These are phyloP conservation scores for Sextonia rubra DNA, from an alignment of 164 flowering plant genomes.

Conservation along the genomic window DNA sequence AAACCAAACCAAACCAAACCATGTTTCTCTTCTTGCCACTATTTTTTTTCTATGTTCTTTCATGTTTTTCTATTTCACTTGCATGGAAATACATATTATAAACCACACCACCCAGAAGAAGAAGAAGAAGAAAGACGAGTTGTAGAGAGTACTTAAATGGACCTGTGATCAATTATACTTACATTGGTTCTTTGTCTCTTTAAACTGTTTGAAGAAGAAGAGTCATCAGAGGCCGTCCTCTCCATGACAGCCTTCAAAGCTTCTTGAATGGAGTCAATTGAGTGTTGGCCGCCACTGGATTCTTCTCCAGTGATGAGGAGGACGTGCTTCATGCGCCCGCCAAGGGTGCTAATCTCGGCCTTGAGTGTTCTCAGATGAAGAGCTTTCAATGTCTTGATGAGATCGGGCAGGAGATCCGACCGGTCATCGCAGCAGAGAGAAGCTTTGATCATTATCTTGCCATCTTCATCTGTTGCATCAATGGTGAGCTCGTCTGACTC, in stretches of 20 bases:
- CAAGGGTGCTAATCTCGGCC: constrained; percentile 91
- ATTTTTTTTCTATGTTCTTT: background rate
- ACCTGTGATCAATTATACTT: constrained; percentile 49
- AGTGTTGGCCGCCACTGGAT: constrained; percentile 26
- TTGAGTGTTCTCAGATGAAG: constrained; percentile 66
- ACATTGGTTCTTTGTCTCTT: constrained; percentile 72
- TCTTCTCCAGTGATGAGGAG: constrained; percentile 65
- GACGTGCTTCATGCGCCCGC: constrained; percentile 82
- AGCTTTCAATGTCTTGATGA: constrained; percentile 79
- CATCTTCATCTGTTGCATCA: constrained; percentile 66
- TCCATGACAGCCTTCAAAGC: constrained; percentile 81
- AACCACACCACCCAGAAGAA: constrained; percentile 6
- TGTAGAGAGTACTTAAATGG: constrained; percentile 24
- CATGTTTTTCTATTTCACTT: background rate
- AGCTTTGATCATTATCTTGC: constrained; percentile 68
- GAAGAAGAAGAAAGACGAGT: background rate
- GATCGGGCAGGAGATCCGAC: constrained; percentile 76
- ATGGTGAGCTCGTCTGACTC: constrained; percentile 79
- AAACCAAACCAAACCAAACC: constrained; percentile 7
- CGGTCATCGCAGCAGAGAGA: constrained; percentile 92
- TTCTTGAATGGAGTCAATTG: constrained; percentile 57
- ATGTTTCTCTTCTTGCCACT: background rate
- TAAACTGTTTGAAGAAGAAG: constrained; percentile 57
- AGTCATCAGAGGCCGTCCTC: constrained; percentile 46
- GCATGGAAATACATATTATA: constrained; percentile 14